phyloP scores from a whole-genome alignment of 2,329 filamentous ascomycete species.

The Scedosporium dehoogii region DNA sequence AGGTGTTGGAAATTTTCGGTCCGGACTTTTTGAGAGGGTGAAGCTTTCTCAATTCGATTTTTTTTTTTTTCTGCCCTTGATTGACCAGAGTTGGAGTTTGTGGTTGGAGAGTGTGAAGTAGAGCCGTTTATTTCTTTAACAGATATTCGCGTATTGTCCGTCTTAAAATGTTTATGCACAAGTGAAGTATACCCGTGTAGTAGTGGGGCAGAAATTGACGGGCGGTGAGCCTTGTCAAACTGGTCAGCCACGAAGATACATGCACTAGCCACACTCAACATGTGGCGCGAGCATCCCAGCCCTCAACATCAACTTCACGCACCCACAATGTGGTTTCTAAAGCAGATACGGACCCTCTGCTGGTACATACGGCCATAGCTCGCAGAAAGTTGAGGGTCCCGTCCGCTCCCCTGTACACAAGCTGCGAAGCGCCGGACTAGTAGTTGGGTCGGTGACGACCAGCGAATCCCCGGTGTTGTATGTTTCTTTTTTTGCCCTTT shows the following conservation, averaged over 20 bases:
- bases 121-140: background rate
- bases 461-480: no score
- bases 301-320: no score
- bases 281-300: no score
- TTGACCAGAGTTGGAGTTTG: background rate
- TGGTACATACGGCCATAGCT: no score
- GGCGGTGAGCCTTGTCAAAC: background rate
- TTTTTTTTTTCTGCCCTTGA: conserved; percentile 1
- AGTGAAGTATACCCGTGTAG: background rate
- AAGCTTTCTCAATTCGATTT: conserved; percentile 1
- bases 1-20: background rate
- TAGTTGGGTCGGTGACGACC: no score
- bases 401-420: no score
- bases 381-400: no score
- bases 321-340: no score
- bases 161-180: background rate
- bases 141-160: background rate
- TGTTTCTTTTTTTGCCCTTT: no score
- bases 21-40: background rate
- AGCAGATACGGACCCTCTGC: no score
- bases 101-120: background rate
- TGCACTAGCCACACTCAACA: no score
- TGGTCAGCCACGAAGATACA: background rate
- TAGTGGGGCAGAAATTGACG: background rate
- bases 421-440: no score